Conservation (phyloP, 805 yeast species). For the Kazachstania bromeliacearum region DNA sequence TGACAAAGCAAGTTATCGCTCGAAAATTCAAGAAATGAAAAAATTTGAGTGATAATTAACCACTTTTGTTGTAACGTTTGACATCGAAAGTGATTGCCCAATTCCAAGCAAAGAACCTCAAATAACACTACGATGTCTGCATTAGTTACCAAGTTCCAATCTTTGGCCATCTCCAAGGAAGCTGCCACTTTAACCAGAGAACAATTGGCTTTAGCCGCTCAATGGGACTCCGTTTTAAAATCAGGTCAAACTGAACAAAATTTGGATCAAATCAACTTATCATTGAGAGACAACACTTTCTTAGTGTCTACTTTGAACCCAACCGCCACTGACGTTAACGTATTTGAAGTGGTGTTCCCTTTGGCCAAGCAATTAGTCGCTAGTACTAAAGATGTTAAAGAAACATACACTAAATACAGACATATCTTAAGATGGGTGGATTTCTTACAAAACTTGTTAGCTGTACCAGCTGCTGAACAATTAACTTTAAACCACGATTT, state of each 20-base stretch:
- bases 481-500: slow-evolving; percentile 52
- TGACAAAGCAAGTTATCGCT: too few relatives aligned
- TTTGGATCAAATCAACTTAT: slow-evolving; percentile 53
- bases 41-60: too few relatives aligned
- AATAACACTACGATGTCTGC: slow-evolving; percentile 21
- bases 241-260: slow-evolving; percentile 43
- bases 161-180: slow-evolving; percentile 22
- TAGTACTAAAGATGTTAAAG: slow-evolving; percentile 33
- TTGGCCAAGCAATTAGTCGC: slow-evolving; percentile 47
- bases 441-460: slow-evolving; percentile 62
- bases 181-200: slow-evolving; percentile 29
- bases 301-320: slow-evolving; percentile 53
- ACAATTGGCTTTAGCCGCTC: slow-evolving; percentile 66
- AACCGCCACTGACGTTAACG: slow-evolving; percentile 59
- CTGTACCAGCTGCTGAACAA: slow-evolving; percentile 44
- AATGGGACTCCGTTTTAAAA: slow-evolving; percentile 67
- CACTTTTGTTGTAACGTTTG: too few relatives aligned
- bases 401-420: slow-evolving; percentile 55
- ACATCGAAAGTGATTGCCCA: too few relatives aligned
- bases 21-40: too few relatives aligned
- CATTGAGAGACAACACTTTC: slow-evolving; percentile 61
- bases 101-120: too few relatives aligned
- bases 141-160: slow-evolving; percentile 21
- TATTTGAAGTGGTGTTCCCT: slow-evolving; percentile 59
- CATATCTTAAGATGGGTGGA: slow-evolving; percentile 92